Conservation (phyloP, 495 filamentous ascomycete genomes). For the Penicillium canescens region DNA sequence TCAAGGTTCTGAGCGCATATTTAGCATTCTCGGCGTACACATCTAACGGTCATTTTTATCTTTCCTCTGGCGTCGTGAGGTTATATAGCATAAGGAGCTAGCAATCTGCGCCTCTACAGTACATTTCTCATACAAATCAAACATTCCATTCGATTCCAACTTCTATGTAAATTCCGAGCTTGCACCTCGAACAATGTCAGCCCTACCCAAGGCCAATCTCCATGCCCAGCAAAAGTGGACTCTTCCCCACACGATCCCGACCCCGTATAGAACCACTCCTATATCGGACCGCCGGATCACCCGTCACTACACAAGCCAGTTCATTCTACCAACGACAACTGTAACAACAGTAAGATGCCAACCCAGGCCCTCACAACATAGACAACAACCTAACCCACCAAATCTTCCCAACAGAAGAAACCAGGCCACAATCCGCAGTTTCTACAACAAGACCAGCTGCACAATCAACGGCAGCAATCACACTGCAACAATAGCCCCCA, state of each 20-base stretch:
- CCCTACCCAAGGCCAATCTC: background rate
- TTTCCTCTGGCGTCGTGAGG: background rate
- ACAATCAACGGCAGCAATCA: conserved; percentile 49
- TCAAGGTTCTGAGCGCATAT: background rate
- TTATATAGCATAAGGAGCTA: background rate
- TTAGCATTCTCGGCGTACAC: conserved; percentile 6
- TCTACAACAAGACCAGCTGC: conserved; percentile 57
- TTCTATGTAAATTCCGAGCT: background rate
- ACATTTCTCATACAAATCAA: background rate
- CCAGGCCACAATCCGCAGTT: conserved; percentile 20
- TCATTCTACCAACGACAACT: background rate
- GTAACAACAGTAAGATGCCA: background rate
- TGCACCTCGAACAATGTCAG: background rate
- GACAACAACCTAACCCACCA: background rate
- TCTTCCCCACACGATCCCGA: background rate
- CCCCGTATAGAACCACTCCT: background rate
- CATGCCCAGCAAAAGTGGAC: background rate
- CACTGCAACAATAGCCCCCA: conserved; percentile 46
- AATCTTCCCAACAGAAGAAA: background rate
- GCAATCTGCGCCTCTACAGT: too few species aligned
- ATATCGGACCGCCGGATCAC: background rate
- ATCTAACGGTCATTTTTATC: conserved; percentile 1
- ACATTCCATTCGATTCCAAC: background rate
- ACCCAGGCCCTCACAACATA: background rate
- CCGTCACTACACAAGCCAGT: background rate